Evolutionary conservation across 495 filamentous ascomycete species (phyloP), one percentile per base, ranked within the genome.

Genomic region (Polyplosphaeria fusca): DNA sequence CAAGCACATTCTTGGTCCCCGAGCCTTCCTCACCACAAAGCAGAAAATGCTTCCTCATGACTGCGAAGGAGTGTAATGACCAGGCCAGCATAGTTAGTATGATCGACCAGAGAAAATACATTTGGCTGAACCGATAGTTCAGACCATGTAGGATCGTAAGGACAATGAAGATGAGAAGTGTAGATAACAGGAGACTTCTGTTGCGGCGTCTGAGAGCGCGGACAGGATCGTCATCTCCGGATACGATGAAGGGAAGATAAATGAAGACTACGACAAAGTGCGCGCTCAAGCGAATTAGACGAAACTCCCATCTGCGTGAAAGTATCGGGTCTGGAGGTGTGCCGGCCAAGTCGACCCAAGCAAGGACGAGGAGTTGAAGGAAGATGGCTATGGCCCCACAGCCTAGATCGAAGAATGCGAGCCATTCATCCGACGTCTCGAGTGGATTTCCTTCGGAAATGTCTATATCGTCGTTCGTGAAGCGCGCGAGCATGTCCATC

Each of bases 121-220:
- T 12, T 5, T 43, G 39, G 39, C 39, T 43, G 39, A 43, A 43
- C 11, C 39, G 39, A 19, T 43, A 43, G 18, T 47, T 47, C 13
- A 47, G 44, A 26, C 11, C 11, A 5, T 23, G 44, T 4, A 28
- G 24, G 12, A 13, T 19, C 11, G 11, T 7, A 5, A 23, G 19
- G 11, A 47, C 44, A 12, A 47, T 19, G 19, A 7, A 23, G 18
- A 47, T 18, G 23, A 47, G 18, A 9, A 28, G 19, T 23, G 27
- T 47, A 13, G 24, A 25, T 27, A 28, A 23, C 9, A 47, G 18
- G 19, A 47, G 19, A 18, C 19, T 47, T 23, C 13, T 28, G 5
- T 13, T 28, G 18, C 18, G 44, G 12, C 44, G 44, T 5, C 18
- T 47, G 5, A 23, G 7, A 4, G 19, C 9, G 11, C 5, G 44